Conservation (phyloP, 441 rosid species). For the Croton setiger region DNA sequence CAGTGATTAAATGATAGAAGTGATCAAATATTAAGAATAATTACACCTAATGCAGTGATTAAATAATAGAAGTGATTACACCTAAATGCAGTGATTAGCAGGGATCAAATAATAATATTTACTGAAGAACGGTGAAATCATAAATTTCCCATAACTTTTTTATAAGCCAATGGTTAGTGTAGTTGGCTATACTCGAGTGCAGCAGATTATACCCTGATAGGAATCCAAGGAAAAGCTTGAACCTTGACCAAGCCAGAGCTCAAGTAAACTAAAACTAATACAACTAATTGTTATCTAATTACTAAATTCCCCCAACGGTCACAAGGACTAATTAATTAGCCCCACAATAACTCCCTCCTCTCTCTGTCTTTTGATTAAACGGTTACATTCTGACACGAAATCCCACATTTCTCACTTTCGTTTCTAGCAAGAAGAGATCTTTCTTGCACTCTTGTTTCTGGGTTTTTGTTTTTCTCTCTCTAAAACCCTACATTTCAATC, state of each 20-base stretch:
- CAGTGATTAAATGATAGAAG: too few relatives aligned
- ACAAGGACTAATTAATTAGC: background rate
- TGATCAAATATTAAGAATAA: too few relatives aligned
- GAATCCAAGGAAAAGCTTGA: background rate
- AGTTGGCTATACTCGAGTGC: background rate
- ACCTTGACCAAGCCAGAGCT: background rate
- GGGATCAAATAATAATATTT: too few relatives aligned
- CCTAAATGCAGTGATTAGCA: too few relatives aligned
- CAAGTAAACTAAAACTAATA: background rate
- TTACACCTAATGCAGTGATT: too few relatives aligned
- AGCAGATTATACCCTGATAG: background rate
- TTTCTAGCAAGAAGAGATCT: background rate
- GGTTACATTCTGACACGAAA: slow-evolving; percentile 32
- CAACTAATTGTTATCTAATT: background rate
- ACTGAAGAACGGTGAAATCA: too few relatives aligned
- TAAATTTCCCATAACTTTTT: too few relatives aligned
- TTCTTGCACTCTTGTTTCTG: slow-evolving; percentile 1
- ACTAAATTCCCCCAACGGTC: slow-evolving; percentile 31
- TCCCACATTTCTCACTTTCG: background rate
- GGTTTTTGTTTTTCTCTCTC: slow-evolving; percentile 14
- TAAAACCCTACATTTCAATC: background rate
- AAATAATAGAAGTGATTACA: too few relatives aligned
- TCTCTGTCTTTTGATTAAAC: slow-evolving; percentile 18
- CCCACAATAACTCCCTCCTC: slow-evolving; percentile 20
- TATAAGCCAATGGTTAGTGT: background rate